Evolutionary conservation across 495 filamentous ascomycete genomes (phyloP), one percentile per base, ranked within the genome.

Genomic region (Evansstolkia leycettana): DNA sequence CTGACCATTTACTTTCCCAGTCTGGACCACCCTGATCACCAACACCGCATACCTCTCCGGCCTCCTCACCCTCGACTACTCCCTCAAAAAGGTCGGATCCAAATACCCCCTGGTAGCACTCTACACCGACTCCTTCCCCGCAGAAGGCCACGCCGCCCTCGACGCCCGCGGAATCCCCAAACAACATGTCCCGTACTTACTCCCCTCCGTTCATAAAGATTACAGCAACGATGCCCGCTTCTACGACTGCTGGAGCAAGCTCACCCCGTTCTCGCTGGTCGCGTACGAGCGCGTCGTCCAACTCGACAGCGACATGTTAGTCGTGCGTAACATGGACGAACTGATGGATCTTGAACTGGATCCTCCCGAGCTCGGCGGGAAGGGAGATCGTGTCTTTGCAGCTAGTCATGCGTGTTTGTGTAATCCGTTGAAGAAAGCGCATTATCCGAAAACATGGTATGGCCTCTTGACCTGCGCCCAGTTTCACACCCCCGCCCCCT

Each of bases 21-120:
- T 84, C 38, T 88, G 82, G 81, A 79, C 80, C n/a, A 76, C 73
- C 9, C 70, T 88, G 28, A 79, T 88, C 36, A 86, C 82, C 24
- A 86, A 84, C 48, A 76, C 69, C 7, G 64, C 64, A 20, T 89
- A 86, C 52, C 75, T 87, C 38, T 61, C 72, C 8, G 82, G 82
- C 23, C 72, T 87, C 15, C 62, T 86, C 7, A 77, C 78, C 2
- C 76, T 89, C 32, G 72, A 82, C 42, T 72, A 72, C 47, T 78
- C 75, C 9, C 72, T 89, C 39, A 74, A 73, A 40, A 56, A 55
- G 40, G 51, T 60, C 17, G 47, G 56, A 4, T 73, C 76, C 17
- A 63, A 64, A 36, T 86, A 85, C 50, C 82, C 82, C 3, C 67
- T 88, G 16, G 54, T 88, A n/a, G 82, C 68, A 4, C 68, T 88